Evolutionary conservation across 371 early-diverging fungal species (phyloP).

Genomic region (Mucor circinelloides): DNA sequence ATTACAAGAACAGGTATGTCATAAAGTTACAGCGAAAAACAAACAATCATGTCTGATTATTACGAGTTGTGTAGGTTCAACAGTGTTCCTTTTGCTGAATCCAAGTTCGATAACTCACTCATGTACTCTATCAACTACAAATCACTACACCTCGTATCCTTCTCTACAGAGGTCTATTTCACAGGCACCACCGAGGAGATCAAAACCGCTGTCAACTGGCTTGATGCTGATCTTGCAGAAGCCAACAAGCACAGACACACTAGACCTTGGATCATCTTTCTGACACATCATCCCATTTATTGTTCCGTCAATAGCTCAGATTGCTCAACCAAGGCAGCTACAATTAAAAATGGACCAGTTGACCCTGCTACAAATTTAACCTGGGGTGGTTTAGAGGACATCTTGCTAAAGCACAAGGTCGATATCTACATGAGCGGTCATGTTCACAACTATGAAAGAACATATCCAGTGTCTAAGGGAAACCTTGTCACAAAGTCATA

Average conservation of each 20-base stretch:
- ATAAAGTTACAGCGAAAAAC: background rate
- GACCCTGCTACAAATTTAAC: slow-evolving; percentile 15
- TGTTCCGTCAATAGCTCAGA: slow-evolving; percentile 24
- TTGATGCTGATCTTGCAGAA: slow-evolving; percentile 36
- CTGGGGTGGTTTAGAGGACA: slow-evolving; percentile 30
- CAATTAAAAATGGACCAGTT: slow-evolving; percentile 29
- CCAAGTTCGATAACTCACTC: slow-evolving; percentile 36
- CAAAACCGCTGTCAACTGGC: slow-evolving; percentile 41
- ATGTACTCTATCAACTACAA: slow-evolving; percentile 49
- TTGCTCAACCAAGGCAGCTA: slow-evolving; percentile 31
- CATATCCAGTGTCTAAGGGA: slow-evolving; percentile 40
- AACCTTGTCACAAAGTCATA: slow-evolving; percentile 24
- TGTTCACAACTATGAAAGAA: slow-evolving; percentile 46
- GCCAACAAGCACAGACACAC: slow-evolving; percentile 38
- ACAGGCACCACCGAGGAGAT: slow-evolving; percentile 33
- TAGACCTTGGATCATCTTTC: slow-evolving; percentile 47
- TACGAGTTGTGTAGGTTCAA: slow-evolving; percentile 23
- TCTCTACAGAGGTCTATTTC: slow-evolving; percentile 47
- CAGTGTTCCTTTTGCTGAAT: slow-evolving; percentile 39
- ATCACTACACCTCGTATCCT: slow-evolving; percentile 45
- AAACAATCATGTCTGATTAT: background rate
- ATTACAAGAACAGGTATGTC: slow-evolving; percentile 45
- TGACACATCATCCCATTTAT: slow-evolving; percentile 46
- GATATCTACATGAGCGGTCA: slow-evolving; percentile 40
- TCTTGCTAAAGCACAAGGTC: slow-evolving; percentile 29